Conservation (phyloP, 1,284 basidiomycete species). For the Cryptococcus jaspeensis region DNA sequence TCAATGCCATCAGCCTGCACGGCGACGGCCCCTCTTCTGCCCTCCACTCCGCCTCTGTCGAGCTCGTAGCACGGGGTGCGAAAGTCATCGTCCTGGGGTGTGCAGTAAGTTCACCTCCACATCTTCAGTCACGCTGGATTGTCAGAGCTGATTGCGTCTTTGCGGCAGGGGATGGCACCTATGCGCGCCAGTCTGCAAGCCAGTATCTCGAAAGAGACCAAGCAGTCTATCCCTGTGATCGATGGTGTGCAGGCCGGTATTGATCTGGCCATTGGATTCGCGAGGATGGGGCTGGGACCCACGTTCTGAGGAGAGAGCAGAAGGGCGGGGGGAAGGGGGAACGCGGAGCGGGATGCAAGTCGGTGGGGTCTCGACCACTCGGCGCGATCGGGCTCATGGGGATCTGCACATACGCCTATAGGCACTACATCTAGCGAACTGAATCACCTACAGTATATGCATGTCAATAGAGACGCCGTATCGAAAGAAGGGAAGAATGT, state of each 20-base stretch:
- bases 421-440: too few relatives aligned
- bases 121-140: background rate
- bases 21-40: conserved; percentile 5
- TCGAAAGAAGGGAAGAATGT: too few relatives aligned
- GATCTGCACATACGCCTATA: too few relatives aligned
- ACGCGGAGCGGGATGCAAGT: background rate
- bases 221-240: conserved; percentile 9
- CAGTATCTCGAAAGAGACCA: background rate
- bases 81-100: conserved; percentile 18
- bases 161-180: conserved; percentile 17
- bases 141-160: background rate
- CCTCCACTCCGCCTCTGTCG: conserved; percentile 7
- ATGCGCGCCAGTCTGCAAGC: conserved; percentile 11
- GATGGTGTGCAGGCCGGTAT: conserved; percentile 20
- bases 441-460: too few relatives aligned
- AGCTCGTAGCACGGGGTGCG: conserved; percentile 12
- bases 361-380: too few relatives aligned
- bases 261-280: conserved; percentile 12
- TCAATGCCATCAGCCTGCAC: conserved; percentile 19
- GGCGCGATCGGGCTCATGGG: too few relatives aligned
- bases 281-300: conserved; percentile 10
- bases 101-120: conserved; percentile 9
- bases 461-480: too few relatives aligned
- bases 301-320: background rate
- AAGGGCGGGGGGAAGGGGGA: background rate